Evolutionary conservation across 2,329 filamentous ascomycete genomes (phyloP), one percentile per base, ranked within the genome.

Genomic region (Aspergillus phoenicis): DNA sequence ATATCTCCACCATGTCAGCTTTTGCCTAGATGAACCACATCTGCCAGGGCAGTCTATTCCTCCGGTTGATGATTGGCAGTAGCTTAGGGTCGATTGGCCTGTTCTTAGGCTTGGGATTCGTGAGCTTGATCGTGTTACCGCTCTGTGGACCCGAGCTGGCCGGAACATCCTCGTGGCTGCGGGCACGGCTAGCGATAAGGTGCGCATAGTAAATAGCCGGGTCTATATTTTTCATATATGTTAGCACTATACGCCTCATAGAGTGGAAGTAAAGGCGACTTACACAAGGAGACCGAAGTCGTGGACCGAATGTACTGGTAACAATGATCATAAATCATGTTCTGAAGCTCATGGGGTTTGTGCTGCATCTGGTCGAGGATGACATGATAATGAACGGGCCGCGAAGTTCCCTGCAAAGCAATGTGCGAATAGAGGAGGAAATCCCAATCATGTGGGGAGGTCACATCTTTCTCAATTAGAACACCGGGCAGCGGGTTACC

Each of bases 191-290:
- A 8, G 92, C 89, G 36, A 93, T 93, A 64, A 99, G 78, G 77
- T 99, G 95, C 0, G 96, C 93, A 68, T 99, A 99, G 83, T 99
- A 99, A 0, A 98, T 89, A 0, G 95, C 93, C 0, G 95, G 95
- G 66, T 85, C 78, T 74, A 66, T 62, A 54, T 45, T 52, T 51
- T 59, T 48, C 47, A 45, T 3, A 26, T 15, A 59, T n/a, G 36
- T 64, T 54, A 63, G 55, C 38, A 49, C 52, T 24, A 24, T 55
- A 36, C 59, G 36, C 24, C 36, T 57, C 15, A 43, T 38, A 30
- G 10, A 24, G n/a, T 47, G 7, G 26, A 26, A 55, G 55, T 10
- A 13, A 36, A 48, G 17, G n/a, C 11, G 6, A 68, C 74, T 68
- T 71, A 77, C 76, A 91, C 0, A 95, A 78, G 0, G 93, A 97